phyloP scores from a whole-genome alignment of 1,139 yeast genomes.

The Scheffersomyces insectosa region DNA sequence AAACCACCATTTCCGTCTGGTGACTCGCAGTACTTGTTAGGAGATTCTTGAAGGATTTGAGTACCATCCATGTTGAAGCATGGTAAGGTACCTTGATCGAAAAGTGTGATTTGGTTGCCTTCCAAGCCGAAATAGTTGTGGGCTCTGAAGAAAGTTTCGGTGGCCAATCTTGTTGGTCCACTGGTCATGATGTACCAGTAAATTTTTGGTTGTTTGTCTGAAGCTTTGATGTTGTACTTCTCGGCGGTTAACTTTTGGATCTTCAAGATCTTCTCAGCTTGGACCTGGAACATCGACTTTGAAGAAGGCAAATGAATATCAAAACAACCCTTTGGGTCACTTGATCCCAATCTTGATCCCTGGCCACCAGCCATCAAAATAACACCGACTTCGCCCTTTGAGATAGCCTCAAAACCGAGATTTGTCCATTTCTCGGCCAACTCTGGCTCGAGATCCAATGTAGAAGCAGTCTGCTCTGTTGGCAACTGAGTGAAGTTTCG shows the following conservation, averaged over 20 bases:
- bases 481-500: slow-evolving; percentile 56
- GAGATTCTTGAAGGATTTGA: slow-evolving; percentile 63
- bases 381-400: slow-evolving; percentile 77
- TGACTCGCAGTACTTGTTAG: slow-evolving; percentile 66
- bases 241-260: slow-evolving; percentile 59
- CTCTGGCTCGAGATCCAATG: slow-evolving; percentile 37
- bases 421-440: slow-evolving; percentile 48
- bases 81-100: slow-evolving; percentile 95
- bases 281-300: slow-evolving; percentile 86
- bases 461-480: slow-evolving; percentile 47
- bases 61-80: slow-evolving; percentile 75
- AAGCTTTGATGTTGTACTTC: slow-evolving; percentile 12
- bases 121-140: slow-evolving; percentile 72
- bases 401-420: slow-evolving; percentile 69
- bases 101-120: slow-evolving; percentile 63
- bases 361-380: slow-evolving; percentile 97
- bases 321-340: slow-evolving; percentile 91
- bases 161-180: slow-evolving; percentile 76
- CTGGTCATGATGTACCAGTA: slow-evolving; percentile 97
- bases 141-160: slow-evolving; percentile 68
- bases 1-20: slow-evolving; percentile 99
- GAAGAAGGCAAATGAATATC: slow-evolving; percentile 82
- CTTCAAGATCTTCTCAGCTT: slow-evolving; percentile 78
- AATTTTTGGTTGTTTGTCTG: slow-evolving; percentile 35
- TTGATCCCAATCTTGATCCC: slow-evolving; percentile 91